Evolutionary conservation across 495 filamentous ascomycete species (phyloP).

Genomic region (Gamarada debralockiae): DNA sequence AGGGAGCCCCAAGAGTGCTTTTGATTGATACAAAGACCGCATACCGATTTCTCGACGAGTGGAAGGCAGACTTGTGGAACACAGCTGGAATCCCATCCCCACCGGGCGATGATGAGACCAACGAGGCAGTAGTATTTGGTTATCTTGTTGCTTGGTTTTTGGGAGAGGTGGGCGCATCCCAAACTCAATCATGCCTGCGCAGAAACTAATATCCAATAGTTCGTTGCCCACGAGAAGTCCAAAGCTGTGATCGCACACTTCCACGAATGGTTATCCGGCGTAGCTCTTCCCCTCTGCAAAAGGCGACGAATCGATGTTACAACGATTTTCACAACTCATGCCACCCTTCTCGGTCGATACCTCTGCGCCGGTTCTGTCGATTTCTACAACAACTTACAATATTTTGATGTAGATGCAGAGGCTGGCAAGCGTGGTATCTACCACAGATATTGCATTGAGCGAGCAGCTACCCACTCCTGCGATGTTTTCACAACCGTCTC

Average conservation of each 20-base stretch:
- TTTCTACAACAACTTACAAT: constrained; percentile 98
- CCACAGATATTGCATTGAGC: constrained; percentile 97
- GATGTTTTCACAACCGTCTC: constrained; percentile 99
- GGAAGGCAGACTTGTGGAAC: constrained; percentile 96
- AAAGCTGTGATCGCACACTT: constrained; percentile 95
- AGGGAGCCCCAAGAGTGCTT: constrained; percentile 88
- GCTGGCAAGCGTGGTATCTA: constrained; percentile 98
- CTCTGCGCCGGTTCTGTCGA: constrained; percentile 96
- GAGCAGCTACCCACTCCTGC: constrained; percentile 81
- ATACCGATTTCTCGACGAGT: constrained; percentile 88
- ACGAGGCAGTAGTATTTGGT: constrained; percentile 96
- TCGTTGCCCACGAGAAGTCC: constrained; percentile 84
- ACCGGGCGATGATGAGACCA: constrained; percentile 88
- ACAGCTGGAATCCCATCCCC: constrained; percentile 89
- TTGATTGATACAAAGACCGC: constrained; percentile 94
- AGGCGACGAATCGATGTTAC: constrained; percentile 94
- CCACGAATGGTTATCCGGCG: constrained; percentile 97
- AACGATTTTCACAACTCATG: constrained; percentile 98
- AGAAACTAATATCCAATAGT: constrained; percentile 47
- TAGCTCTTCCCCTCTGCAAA: constrained; percentile 89
- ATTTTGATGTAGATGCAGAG: constrained; percentile 94
- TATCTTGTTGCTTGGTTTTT: constrained; percentile 98
- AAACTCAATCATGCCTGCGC: too few species aligned
- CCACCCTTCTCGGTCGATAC: constrained; percentile 90
- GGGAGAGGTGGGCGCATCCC: constrained; percentile 67